phyloP scores from a whole-genome alignment of 2,329 filamentous ascomycete species.

The Diaporthe aspalathi region DNA sequence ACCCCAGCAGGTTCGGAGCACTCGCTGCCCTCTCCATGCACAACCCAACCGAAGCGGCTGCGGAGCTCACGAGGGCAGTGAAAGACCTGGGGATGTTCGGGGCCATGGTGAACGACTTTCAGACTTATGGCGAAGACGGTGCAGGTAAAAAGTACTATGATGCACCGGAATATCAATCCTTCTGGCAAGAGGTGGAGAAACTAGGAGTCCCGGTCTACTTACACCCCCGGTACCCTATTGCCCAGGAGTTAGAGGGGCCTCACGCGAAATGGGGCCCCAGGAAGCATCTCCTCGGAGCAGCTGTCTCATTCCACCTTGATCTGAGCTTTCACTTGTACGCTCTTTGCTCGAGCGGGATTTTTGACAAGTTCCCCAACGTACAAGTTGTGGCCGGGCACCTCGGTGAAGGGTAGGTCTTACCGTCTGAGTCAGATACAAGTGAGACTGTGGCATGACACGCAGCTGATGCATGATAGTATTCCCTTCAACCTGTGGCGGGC shows the following conservation, averaged over 20 bases:
- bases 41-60: constrained; percentile 44
- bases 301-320: constrained; percentile 52
- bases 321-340: constrained; percentile 59
- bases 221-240: constrained; percentile 49
- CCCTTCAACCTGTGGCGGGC: constrained; percentile 56
- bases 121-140: constrained; percentile 41
- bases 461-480: constrained; percentile 46
- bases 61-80: constrained; percentile 47
- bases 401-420: constrained; percentile 51
- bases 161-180: constrained; percentile 45
- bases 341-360: constrained; percentile 55
- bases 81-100: constrained; percentile 49
- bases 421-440: constrained; percentile 30
- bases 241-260: constrained; percentile 43
- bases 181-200: constrained; percentile 48
- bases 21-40: constrained; percentile 51
- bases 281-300: constrained; percentile 50
- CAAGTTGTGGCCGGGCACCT: constrained; percentile 57
- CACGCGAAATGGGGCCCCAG: constrained; percentile 42
- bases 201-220: constrained; percentile 51
- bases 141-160: constrained; percentile 48
- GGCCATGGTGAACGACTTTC: constrained; percentile 51
- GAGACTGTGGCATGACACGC: background rate
- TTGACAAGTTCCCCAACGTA: constrained; percentile 54
- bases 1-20: constrained; percentile 48